Conservation (phyloP, 768 basidiomycete genomes). For the Podaxis sp. region DNA sequence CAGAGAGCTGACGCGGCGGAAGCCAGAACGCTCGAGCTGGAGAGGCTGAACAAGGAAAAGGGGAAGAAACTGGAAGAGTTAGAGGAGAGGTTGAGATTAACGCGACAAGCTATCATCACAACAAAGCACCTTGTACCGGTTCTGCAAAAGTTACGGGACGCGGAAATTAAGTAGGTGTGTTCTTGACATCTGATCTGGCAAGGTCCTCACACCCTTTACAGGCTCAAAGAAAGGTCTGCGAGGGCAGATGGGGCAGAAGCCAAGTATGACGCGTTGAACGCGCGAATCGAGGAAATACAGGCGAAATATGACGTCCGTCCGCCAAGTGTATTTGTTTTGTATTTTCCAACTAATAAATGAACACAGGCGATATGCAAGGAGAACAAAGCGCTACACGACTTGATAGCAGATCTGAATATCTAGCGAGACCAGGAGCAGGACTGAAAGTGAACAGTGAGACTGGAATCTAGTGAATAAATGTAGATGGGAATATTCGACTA, state of each 20-base stretch:
- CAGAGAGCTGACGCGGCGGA: slow-evolving; percentile 8
- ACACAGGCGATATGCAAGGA: slow-evolving; percentile 4
- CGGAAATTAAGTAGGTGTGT: slow-evolving; percentile 28
- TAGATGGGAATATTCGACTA: background rate
- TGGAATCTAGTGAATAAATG: background rate
- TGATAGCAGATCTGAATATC: slow-evolving; percentile 10
- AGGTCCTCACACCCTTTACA: background rate
- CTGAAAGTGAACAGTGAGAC: background rate
- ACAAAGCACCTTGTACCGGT: slow-evolving; percentile 22
- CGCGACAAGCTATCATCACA: slow-evolving; percentile 18
- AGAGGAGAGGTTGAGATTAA: slow-evolving; percentile 23
- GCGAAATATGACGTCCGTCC: slow-evolving; percentile 5
- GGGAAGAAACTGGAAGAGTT: slow-evolving; percentile 22
- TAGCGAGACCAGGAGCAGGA: background rate
- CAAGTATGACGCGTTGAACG: slow-evolving; percentile 6
- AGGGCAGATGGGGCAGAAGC: slow-evolving; percentile 6
- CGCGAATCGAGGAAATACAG: slow-evolving; percentile 8
- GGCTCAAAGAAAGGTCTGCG: slow-evolving; percentile 1
- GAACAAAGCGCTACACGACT: slow-evolving; percentile 6
- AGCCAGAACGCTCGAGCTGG: slow-evolving; percentile 22
- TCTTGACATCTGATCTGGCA: slow-evolving; percentile 3
- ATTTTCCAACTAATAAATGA: background rate
- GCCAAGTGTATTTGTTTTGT: background rate
- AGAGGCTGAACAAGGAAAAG: slow-evolving; percentile 29
- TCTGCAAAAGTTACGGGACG: slow-evolving; percentile 25